These are phyloP conservation scores for Linnemannia zychae DNA, from an alignment of 192 early-diverging fungal species.

Conservation along the genomic window DNA sequence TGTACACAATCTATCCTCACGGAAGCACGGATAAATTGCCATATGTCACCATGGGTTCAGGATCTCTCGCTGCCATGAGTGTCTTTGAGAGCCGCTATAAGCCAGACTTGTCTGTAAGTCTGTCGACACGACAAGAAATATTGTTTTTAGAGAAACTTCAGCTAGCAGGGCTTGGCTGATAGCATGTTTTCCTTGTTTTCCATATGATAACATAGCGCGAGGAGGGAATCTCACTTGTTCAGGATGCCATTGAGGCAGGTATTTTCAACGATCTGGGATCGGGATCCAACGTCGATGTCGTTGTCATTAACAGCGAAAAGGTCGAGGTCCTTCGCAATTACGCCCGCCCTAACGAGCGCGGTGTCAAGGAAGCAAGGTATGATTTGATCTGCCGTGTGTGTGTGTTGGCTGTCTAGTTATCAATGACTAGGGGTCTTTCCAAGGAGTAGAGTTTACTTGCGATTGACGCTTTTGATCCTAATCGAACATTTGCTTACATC, in stretches of 20 bases:
- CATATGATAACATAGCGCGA: conserved; percentile 70
- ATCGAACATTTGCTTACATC: neutral
- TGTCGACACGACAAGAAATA: neutral
- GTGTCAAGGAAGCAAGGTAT: conserved; percentile 88
- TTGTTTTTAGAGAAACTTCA: neutral
- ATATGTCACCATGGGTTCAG: conserved; percentile 96
- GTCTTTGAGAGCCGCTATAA: conserved; percentile 93
- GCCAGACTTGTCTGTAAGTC: conserved; percentile 77
- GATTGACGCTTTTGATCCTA: neutral
- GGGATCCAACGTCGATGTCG: conserved; percentile 96
- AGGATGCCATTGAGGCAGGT: conserved; percentile 95
- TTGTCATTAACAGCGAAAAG: conserved; percentile 89
- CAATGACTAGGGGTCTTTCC: neutral
- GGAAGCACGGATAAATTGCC: conserved; percentile 97
- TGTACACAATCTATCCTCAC: conserved; percentile 94
- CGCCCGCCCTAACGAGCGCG: conserved; percentile 90
- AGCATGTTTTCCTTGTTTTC: neutral
- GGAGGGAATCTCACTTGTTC: conserved; percentile 91
- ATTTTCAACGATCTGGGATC: conserved; percentile 99
- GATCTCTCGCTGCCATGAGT: conserved; percentile 95
- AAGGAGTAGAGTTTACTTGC: too few relatives aligned
- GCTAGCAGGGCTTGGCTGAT: neutral
- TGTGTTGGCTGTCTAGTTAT: conserved; percentile 31
- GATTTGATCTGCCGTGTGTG: conserved; percentile 14
- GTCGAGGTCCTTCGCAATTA: conserved; percentile 91